A percentile compares a stretch with the other conserved stretches of the same genome.
Evolutionary conservation across 2,329 filamentous ascomycete species (phyloP).

Genomic region (Davidsoniella neocaledoniae): DNA sequence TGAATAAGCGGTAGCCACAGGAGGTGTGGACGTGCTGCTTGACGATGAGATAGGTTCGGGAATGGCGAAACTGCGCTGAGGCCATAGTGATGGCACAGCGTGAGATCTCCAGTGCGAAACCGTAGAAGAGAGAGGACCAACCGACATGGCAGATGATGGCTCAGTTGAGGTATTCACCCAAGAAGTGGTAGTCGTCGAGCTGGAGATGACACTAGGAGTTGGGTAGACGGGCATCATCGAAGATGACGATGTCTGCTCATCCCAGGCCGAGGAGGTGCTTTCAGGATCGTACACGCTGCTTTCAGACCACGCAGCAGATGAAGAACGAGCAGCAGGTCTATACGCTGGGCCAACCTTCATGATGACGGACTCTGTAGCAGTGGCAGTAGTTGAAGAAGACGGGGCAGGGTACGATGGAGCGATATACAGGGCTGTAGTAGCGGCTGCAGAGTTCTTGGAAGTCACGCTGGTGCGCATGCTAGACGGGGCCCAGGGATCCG

Average conservation of each 20-base stretch:
- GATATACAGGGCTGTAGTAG: background rate
- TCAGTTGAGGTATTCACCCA: background rate
- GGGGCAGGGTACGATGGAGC: too few relatives aligned
- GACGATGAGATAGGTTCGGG: background rate
- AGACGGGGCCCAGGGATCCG: conserved; percentile 3
- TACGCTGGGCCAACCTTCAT: conserved; percentile 1
- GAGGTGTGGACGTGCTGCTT: background rate
- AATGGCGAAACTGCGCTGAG: background rate
- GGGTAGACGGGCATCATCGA: background rate
- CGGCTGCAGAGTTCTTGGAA: background rate
- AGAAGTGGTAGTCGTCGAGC: background rate
- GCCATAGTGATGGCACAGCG: background rate
- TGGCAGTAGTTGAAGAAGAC: background rate
- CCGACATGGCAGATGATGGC: too few relatives aligned
- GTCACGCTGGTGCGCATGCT: conserved; percentile 2
- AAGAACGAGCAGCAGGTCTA: background rate
- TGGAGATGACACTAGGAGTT: background rate
- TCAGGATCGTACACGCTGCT: too few relatives aligned
- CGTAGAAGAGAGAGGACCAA: background rate
- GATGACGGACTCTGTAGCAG: background rate
- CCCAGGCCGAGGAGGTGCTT: too few relatives aligned
- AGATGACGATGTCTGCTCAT: background rate
- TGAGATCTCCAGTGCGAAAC: conserved; percentile 1
- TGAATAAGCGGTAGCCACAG: background rate
- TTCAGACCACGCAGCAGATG: background rate